Evolutionary conservation across 176 grass and related monocot species (phyloP), one percentile per base, ranked within the genome.

Genomic region (Canna indica): DNA sequence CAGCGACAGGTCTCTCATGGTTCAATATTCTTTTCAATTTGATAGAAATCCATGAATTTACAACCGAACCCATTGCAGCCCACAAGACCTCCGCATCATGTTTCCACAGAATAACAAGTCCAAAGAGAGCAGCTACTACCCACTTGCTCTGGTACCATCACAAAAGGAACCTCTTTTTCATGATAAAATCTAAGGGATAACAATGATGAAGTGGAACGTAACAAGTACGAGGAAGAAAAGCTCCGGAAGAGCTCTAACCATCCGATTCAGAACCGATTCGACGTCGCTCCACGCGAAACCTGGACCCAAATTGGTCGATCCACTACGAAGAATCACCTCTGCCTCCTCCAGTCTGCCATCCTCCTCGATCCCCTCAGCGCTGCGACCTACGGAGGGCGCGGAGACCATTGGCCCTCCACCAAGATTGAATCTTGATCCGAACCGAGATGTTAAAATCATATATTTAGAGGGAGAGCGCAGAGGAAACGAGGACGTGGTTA

Each of bases 91-190:
- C 86, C 39, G 72, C 77, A 75, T 92, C 93, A 57, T 71, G 93
- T 77, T 85, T 97, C 86, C 81, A 87, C n/a, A 90, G 31, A 69
- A 82, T 81, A 52, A 72, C 72, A 70, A 87, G 61, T 41, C 74
- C 33, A 77, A 90, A 90, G 59, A 64, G 76, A 79, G 54, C 75
- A 30, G 82, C n/a, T 47, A 90, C 77, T 58, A 87, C 36, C 93
- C 93, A 97, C 82, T 91, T 96, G 78, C 88, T 91, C 91, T 91
- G 88, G 75, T 1, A 18, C 62, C 79, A 45, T 32, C 59, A n/a
- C 41, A 5, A 53, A 25, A 53, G 25, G n/a, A 14, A 26, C 2
- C 25, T 25, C 10, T 28, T 29, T 11, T 26, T 18, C 7, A 58
- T n/a, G n/a, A n/a, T n/a, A n/a, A n/a, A n/a, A n/a, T n/a, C n/a